Base-by-base conservation (phyloP, 169 alveolate species). In the Plasmodium gonderi region DNA sequence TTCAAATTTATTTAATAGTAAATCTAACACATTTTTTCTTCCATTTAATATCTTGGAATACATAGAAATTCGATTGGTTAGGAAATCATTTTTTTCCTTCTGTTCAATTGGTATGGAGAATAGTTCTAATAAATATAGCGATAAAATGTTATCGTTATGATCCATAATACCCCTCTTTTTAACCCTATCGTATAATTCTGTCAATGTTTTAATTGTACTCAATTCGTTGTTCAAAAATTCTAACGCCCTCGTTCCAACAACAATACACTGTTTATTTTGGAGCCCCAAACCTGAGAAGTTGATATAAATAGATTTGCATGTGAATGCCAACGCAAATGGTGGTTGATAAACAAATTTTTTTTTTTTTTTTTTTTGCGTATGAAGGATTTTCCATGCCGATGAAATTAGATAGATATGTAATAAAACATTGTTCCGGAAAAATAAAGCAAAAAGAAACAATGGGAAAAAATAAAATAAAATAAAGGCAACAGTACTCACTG, bases 191-290 rank as follows among this genome's bases (percentile, higher is more conserved):
- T 96, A 26, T 51, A 97, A 96, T 76, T 97, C 96, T 36, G 95
- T 94, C 79, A 93, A 96, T 23, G 97, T 96, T 38, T 93, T 83
- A 26, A 97, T 90, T 60, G 96, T 97, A 31, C 94, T 97, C 45
- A 95, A 81, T 91, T 97, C 98, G 80, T 97, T 95, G 65, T 81
- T 47, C 20, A 97, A 44, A 69, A 96, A 97, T 78, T 97, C 98
- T 74, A 87, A 45, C 33, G 98, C 98, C n/a, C 98, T 94, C 14
- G 98, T 97, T 0, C 98, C 98, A 2, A 97, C 98, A 11, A 96
- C 97, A 38, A 97, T 92, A 40, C 98, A 96, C 92, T 97, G 98
- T 75, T 96, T 94, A 7, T 96, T 94, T 23, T 96, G 94, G n/a
- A 97, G 93, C 0, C 98, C 98, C 2, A 97, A 94, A 3, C 98